Conservation (phyloP, 225 moss, liverwort and hornwort species). For the Rhytidiadelphus loreus region DNA sequence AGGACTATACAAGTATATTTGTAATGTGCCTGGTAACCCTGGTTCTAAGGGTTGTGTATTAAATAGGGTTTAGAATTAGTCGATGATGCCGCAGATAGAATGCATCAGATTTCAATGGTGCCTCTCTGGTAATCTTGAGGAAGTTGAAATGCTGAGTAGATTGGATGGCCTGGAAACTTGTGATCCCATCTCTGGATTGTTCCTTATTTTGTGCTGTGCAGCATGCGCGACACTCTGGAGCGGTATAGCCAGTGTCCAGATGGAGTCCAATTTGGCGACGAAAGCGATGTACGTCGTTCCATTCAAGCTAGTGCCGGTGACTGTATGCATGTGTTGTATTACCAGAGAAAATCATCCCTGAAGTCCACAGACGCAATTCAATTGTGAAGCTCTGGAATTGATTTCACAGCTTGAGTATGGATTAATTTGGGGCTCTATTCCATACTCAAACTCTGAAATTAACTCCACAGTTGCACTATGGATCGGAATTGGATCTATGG, state of each 20-base stretch:
- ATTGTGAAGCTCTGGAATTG: not conserved
- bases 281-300: constrained; percentile 11
- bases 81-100: not conserved
- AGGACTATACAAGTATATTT: not conserved
- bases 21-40: not conserved
- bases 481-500: not conserved
- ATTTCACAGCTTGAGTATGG: not conserved
- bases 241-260: constrained; percentile 33
- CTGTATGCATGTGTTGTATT: not conserved
- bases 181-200: not conserved
- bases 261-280: constrained; percentile 19
- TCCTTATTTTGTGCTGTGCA: not conserved
- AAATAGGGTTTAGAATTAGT: not conserved
- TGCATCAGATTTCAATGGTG: not conserved
- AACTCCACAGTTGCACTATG: not conserved
- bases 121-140: not conserved
- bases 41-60: not conserved
- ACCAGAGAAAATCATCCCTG: not conserved
- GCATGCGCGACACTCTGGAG: constrained; percentile 30
- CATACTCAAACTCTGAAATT: not conserved
- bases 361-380: too few relatives aligned
- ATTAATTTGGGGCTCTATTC: not conserved
- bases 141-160: not conserved
- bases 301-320: not conserved
- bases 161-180: not conserved